Evolutionary conservation across 352 stramenopile genomes (phyloP).

Genomic region (Globisporangium spiculum): DNA sequence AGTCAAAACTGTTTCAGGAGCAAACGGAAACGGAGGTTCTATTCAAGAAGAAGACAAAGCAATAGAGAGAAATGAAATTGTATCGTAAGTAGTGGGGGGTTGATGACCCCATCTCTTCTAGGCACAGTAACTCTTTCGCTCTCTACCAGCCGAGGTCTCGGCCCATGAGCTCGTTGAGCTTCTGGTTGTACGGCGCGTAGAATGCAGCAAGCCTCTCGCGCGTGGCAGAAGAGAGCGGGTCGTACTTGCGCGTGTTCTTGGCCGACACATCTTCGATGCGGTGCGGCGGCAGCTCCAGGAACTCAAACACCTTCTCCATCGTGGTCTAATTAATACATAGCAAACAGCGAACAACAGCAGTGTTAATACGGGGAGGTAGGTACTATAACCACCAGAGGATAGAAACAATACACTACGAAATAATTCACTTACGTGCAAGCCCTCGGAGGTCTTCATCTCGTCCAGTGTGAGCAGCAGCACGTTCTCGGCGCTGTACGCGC

Average conservation of each 20-base stretch:
- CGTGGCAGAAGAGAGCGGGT: constrained; percentile 53
- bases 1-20: constrained; percentile 42
- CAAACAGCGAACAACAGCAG: constrained; percentile 12
- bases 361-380: constrained; percentile 10
- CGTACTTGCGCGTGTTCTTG: constrained; percentile 89
- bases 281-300: constrained; percentile 81
- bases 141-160: constrained; percentile 57
- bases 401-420: not conserved
- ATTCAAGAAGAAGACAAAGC: constrained; percentile 35
- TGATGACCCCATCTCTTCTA: not conserved
- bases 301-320: constrained; percentile 84
- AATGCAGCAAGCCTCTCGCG: constrained; percentile 64
- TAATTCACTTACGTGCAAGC: constrained; percentile 49
- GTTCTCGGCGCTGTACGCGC: constrained; percentile 85
- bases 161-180: constrained; percentile 65
- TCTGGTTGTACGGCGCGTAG: constrained; percentile 83
- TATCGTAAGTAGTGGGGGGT: not conserved
- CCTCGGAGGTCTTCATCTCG: constrained; percentile 83
- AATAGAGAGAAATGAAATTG: not conserved
- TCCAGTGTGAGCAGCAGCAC: constrained; percentile 94
- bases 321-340: constrained; percentile 36
- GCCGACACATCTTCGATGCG: constrained; percentile 74
- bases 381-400: not conserved
- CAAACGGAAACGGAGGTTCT: constrained; percentile 66
- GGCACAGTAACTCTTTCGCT: constrained; percentile 4